A percentile compares a stretch with the other conserved stretches of the same genome.
phyloP scores from a whole-genome alignment of 345 rosid species.

The Boechera stricta region DNA sequence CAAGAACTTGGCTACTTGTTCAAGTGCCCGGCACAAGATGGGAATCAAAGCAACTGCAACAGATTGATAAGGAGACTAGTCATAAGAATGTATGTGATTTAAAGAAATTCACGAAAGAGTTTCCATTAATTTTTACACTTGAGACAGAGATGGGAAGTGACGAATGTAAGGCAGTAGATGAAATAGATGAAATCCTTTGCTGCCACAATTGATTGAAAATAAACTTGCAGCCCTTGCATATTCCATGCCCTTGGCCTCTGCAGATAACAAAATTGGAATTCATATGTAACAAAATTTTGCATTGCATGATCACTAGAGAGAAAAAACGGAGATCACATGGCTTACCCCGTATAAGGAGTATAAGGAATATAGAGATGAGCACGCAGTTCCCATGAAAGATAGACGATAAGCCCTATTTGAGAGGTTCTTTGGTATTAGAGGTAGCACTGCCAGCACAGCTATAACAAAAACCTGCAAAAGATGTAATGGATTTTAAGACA shows the following conservation, averaged over 20 bases:
- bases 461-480: constrained; percentile 79
- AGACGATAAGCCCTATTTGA: constrained; percentile 87
- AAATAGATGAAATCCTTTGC: constrained; percentile 93
- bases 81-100: constrained; percentile 16
- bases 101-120: constrained; percentile 3
- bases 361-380: constrained; percentile 82
- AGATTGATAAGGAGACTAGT: constrained; percentile 16
- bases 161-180: constrained; percentile 87
- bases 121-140: constrained; percentile 63
- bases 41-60: constrained; percentile 92
- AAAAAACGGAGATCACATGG: constrained; percentile 12
- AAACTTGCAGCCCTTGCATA: constrained; percentile 85
- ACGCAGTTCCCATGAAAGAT: constrained; percentile 91
- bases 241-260: constrained; percentile 94
- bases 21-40: constrained; percentile 80
- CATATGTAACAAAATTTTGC: constrained; percentile 28
- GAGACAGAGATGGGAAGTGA: constrained; percentile 88
- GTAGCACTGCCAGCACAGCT: constrained; percentile 87
- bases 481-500: constrained; percentile 24
- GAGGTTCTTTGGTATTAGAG: constrained; percentile 72
- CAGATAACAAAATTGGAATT: constrained; percentile 30
- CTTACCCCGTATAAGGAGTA: constrained; percentile 92
- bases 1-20: constrained; percentile 83
- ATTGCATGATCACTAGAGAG: constrained; percentile 26
- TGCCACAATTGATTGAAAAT: constrained; percentile 77